These are phyloP conservation scores for Debaryomycetaceae sp. DNA, from an alignment of 1,139 yeast species.

Conservation along the genomic window DNA sequence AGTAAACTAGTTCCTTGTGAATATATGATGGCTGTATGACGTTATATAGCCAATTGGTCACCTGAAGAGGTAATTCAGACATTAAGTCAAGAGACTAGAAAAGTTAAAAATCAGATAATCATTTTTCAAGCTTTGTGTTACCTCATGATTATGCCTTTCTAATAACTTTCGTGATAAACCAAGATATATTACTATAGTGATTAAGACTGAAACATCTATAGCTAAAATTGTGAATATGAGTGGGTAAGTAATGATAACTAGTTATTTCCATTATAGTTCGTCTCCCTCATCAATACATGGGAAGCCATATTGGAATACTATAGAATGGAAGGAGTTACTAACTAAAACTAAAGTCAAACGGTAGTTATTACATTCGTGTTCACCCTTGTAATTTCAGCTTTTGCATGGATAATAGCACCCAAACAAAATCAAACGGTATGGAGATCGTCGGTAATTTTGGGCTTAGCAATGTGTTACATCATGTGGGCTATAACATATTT, in stretches of 20 bases:
- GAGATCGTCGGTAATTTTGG: slow-evolving; percentile 82
- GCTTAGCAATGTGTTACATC: slow-evolving; percentile 82
- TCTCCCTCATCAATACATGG: background rate
- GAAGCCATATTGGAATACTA: background rate
- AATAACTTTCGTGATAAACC: background rate
- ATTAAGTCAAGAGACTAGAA: slow-evolving; percentile 6
- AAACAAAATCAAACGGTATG: slow-evolving; percentile 68
- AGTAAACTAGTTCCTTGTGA: slow-evolving; percentile 51
- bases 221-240: slow-evolving; percentile 14
- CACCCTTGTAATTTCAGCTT: slow-evolving; percentile 56
- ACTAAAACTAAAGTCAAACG: slow-evolving; percentile 51
- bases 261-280: no score
- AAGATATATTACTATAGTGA: background rate
- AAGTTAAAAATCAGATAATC: background rate
- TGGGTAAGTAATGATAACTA: slow-evolving; percentile 22
- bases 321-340: slow-evolving; percentile 11
- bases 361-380: slow-evolving; percentile 64
- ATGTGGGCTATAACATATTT: slow-evolving; percentile 95
- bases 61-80: slow-evolving; percentile 31
- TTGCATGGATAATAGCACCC: slow-evolving; percentile 64
- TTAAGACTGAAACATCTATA: background rate
- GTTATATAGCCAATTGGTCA: slow-evolving; percentile 42
- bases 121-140: background rate
- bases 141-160: background rate
- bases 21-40: slow-evolving; percentile 50